Evolutionary conservation across 169 alveolate genomes (phyloP), one percentile per base, ranked within the genome.

Genomic region (Plasmodium coatneyi): DNA sequence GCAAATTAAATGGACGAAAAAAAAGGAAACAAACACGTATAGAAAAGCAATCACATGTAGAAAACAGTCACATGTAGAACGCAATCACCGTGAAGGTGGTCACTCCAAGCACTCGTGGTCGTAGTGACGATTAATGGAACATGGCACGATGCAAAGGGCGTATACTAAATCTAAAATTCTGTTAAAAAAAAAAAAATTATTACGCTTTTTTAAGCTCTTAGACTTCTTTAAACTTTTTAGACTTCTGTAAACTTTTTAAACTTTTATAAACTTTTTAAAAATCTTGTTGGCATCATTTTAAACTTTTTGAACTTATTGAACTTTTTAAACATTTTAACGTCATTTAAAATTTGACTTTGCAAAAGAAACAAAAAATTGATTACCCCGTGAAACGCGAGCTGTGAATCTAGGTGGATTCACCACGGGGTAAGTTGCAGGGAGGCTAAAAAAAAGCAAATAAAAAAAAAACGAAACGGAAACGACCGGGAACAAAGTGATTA

Each of bases 81-180:
- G 32, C 25, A 60, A 60, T 22, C 74, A 2, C 34, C n/a, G 74
- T 60, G 32, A 60, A 60, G 28, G 74, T 19, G 2, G n/a, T 56
- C 32, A 60, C 32, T 46, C 6, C 3, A 60, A 19, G 14, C 74
- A 60, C 34, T 60, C 32, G 32, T 22, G 74, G 74, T 22, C 32
- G 74, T 60, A 19, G 10, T 60, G 32, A 60, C n/a, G 74, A 12
- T 32, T 19, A 22, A 16, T 60, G 74, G 36, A 19, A 60, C 74
- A 22, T 60, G 32, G 32, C 34, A 60, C 34, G 34, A 60, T 19
- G 28, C 34, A 60, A 60, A 60, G 14, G 46, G 60, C 34, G 82
- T 74, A 84, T 72, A 72, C 92, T 84, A 84, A 84, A 84, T 84
- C 92, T 84, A 74, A 84, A 84, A 84, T 84, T 84, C 84, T 84